Evolutionary conservation across 2,329 filamentous ascomycete genomes (phyloP).

Genomic region (Beauveria medogensis): DNA sequence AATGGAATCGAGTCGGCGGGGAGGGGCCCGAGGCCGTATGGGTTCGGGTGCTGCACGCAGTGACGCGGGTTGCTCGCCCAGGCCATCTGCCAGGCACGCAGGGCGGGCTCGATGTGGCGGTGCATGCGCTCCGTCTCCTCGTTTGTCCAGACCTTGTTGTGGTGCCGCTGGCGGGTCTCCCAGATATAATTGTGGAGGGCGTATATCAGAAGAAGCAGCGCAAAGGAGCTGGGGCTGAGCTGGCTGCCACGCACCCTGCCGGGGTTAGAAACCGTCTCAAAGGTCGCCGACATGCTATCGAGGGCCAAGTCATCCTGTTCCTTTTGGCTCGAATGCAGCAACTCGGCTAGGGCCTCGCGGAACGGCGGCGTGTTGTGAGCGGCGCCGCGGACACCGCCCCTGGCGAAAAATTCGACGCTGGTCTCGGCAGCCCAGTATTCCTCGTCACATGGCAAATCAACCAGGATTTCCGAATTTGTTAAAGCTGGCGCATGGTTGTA

Average conservation of each 20-base stretch:
- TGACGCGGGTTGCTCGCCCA: conserved; percentile 85
- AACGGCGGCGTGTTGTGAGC: conserved; percentile 70
- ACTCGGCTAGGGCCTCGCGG: conserved; percentile 68
- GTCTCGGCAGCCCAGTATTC: conserved; percentile 80
- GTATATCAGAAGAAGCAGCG: conserved; percentile 85
- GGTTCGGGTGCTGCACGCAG: conserved; percentile 76
- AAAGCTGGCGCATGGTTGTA: conserved; percentile 89
- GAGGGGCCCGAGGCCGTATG: conserved; percentile 70
- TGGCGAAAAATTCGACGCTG: conserved; percentile 69
- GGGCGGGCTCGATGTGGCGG: conserved; percentile 82
- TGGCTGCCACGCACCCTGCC: conserved; percentile 49
- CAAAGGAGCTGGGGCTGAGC: conserved; percentile 79
- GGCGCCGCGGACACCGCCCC: conserved; percentile 63
- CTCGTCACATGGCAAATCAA: conserved; percentile 89
- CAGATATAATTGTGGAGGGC: conserved; percentile 97
- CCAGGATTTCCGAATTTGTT: conserved; percentile 85
- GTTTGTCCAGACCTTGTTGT: conserved; percentile 80
- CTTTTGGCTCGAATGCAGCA: conserved; percentile 68
- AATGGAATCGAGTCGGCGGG: conserved; percentile 87
- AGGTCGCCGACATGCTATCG: conserved; percentile 26
- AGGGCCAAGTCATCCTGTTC: conserved; percentile 37
- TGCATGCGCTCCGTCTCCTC: conserved; percentile 96
- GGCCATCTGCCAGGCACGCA: conserved; percentile 88
- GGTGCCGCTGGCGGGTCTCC: conserved; percentile 88
- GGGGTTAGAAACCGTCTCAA: conserved; percentile 20